phyloP scores from a whole-genome alignment of 164 flowering plant genomes.

The Sextonia rubra region DNA sequence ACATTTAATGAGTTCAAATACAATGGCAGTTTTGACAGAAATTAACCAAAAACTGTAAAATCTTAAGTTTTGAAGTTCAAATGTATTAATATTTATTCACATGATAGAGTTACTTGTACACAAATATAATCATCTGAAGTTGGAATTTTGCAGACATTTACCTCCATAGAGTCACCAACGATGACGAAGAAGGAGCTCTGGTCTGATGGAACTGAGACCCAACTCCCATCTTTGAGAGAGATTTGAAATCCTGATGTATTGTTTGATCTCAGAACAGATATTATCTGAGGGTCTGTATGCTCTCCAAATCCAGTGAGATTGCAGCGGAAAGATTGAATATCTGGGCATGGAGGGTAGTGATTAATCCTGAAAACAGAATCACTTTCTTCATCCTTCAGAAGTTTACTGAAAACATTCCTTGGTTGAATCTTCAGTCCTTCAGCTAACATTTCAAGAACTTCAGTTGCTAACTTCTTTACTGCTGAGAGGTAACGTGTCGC shows the following conservation, averaged over 20 bases:
- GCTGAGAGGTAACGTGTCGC: conserved; percentile 42
- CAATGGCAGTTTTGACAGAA: too few relatives aligned
- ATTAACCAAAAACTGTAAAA: too few relatives aligned
- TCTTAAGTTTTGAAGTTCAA: not conserved
- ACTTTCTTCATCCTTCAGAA: conserved; percentile 58
- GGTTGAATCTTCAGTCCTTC: conserved; percentile 50
- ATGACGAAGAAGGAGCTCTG: conserved; percentile 66
- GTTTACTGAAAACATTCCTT: conserved; percentile 47
- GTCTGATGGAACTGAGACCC: conserved; percentile 89
- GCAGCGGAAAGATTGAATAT: conserved; percentile 32
- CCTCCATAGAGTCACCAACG: conserved; percentile 93
- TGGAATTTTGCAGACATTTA: conserved; percentile 13
- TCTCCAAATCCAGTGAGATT: conserved; percentile 84
- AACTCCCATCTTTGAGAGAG: conserved; percentile 62
- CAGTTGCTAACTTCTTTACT: conserved; percentile 46
- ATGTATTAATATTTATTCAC: not conserved
- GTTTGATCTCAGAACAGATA: conserved; percentile 80
- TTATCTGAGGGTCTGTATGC: conserved; percentile 94
- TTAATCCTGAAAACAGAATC: conserved; percentile 81
- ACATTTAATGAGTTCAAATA: too few relatives aligned
- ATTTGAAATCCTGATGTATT: conserved; percentile 76
- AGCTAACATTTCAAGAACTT: conserved; percentile 57
- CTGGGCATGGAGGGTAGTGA: conserved; percentile 81
- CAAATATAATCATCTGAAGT: not conserved
- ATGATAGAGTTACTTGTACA: not conserved